These are phyloP conservation scores for Botrytis fabae DNA, from an alignment of 2,329 filamentous ascomycete genomes.

Conservation along the genomic window DNA sequence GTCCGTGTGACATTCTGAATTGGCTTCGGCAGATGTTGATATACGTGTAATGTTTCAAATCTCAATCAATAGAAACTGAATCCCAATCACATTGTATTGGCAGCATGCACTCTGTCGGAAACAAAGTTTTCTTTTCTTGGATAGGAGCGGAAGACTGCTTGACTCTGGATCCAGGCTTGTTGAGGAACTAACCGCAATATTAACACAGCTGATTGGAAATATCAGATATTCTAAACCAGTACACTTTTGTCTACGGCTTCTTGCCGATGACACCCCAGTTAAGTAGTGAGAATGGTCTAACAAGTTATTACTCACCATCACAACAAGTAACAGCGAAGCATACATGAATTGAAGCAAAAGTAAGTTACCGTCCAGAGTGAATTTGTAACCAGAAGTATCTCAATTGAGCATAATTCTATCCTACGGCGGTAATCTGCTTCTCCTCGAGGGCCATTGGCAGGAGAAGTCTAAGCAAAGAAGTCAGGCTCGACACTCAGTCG, in stretches of 20 bases:
- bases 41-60: background rate
- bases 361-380: rapidly evolving
- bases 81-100: background rate
- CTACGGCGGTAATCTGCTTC: background rate
- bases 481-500: background rate
- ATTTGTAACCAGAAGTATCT: background rate
- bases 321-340: background rate
- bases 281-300: too few species aligned
- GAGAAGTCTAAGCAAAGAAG: background rate
- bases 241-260: too few species aligned
- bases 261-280: background rate
- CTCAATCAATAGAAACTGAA: background rate
- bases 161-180: rapidly evolving
- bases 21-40: too few species aligned
- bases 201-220: background rate
- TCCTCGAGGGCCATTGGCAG: background rate
- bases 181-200: background rate
- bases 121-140: background rate
- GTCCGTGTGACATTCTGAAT: background rate
- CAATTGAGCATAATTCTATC: too few species aligned
- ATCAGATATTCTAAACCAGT: rapidly evolving
- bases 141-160: background rate
- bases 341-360: background rate
- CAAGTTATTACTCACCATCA: background rate
- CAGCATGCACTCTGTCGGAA: background rate